Evolutionary conservation across 345 rosid species (phyloP), one percentile per base, ranked within the genome.

Genomic region (Arabidopsis arenosa): DNA sequence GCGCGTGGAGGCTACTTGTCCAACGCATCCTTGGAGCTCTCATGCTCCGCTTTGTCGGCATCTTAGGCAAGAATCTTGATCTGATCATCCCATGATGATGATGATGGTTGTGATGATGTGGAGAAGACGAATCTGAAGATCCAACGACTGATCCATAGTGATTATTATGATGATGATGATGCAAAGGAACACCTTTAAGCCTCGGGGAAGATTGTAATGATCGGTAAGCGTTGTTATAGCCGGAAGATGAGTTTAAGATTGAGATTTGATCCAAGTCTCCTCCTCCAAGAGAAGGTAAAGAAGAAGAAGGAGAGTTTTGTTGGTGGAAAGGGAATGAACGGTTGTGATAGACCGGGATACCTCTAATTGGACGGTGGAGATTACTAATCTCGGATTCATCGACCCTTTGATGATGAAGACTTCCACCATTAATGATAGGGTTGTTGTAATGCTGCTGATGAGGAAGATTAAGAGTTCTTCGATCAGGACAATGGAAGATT

Each of bases 11-110:
- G 57, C 86, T 86, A 83, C 92, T 92, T 0, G 97, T 92, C 97
- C 97, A 92, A 54, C 93, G 82, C 97, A 89, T 91, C 84, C 97
- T 84, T 0, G 97, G 97, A 12, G 97, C 97, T 78, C 96, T 91
- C 93, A 89, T 87, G 80, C 92, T 91, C 51, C 96, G 72, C 56
- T 86, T 91, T 14, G 89, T 72, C 0, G 92, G 93, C 60, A 83
- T 66, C 82, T 84, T 89, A 5, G 90, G 84, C 81, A 91, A 76
- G 69, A 91, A 89, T 79, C 90, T 85, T 39, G 96, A 86, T 87
- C 91, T 86, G 66, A 90, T 79, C 77, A 84, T 72, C 64, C 88
- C 89, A 70, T 70, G 78, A 21, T 83, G 84, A 55, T 80, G 83
- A 61, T 86, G 77, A 45, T 76, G 83, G 51, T 83, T 83, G 44